Base-by-base conservation (phyloP, 2,329 filamentous ascomycete species). In the Aspergillus fumigatiaffinis region DNA sequence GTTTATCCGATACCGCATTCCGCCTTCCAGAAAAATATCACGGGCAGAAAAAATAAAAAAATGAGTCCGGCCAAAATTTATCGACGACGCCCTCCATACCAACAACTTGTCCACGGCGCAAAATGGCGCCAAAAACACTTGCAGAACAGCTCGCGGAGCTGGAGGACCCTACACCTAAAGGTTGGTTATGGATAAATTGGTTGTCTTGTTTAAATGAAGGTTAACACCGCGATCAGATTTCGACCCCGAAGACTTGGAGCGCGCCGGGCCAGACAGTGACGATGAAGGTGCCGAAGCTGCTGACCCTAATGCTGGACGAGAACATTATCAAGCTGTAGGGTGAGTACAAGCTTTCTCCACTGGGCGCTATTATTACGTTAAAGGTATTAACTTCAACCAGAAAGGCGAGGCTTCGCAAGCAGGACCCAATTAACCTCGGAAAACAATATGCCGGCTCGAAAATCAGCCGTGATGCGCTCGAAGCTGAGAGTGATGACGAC, bases 301-400 rank as follows among this genome's bases (percentile, higher is more conserved):
- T 23, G 76, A 76, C 56, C 73, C 65, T 44, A 73, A 81, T 64
- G 78, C 81, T 10, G 91, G 89, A 21, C 89, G 92, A 32, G 93
- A 96, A 67, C 93, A 97, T 72, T 97, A 97, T 71, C 83, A 89
- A 47, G 76, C 82, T 53, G 90, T 96, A 32, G 89, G 87, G 81
- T 88, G 77, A 55, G 79, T n/a, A n/a, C n/a, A n/a, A n/a, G n/a
- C n/a, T n/a, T n/a, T n/a, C n/a, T n/a, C n/a, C n/a, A n/a, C n/a
- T n/a, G n/a, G n/a, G n/a, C n/a, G n/a, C n/a, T n/a, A n/a, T n/a
- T n/a, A n/a, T n/a, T n/a, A n/a, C n/a, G 26, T 55, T 62, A 35
- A 20, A 28, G 20, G 51, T 63, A 52, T 62, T 64, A 41, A 58
- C 51, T 49, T 61, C 20, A 23, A 55, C 60, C 59, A 88, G 87